Evolutionary conservation across 768 basidiomycete species (phyloP).

Genomic region (Kwoniella dendrophila): DNA sequence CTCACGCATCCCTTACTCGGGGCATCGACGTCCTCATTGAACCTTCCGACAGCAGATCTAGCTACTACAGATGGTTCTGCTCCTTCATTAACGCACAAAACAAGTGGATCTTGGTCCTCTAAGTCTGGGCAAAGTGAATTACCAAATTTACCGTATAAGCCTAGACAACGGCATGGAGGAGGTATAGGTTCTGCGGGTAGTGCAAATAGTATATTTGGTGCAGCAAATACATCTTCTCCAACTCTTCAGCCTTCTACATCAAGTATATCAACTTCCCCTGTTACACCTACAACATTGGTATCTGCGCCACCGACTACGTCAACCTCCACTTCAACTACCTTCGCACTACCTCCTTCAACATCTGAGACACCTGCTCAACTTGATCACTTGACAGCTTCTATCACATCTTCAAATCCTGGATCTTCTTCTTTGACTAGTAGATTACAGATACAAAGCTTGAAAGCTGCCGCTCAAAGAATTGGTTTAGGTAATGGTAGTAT

Average conservation of each 20-base stretch:
- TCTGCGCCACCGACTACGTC: constrained; percentile 38
- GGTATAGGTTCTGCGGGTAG: constrained; percentile 31
- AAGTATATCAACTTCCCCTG: constrained; percentile 15
- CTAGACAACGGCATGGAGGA: constrained; percentile 44
- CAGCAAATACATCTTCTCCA: constrained; percentile 11
- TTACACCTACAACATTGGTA: constrained; percentile 27
- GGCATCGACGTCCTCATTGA: constrained; percentile 41
- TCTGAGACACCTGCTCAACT: constrained; percentile 23
- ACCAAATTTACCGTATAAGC: constrained; percentile 46
- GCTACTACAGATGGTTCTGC: constrained; percentile 2
- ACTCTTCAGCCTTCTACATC: constrained; percentile 11
- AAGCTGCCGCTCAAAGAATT: constrained; percentile 54
- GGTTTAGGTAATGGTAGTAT: constrained; percentile 53
- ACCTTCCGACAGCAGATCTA: constrained; percentile 14
- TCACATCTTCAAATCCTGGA: neutral
- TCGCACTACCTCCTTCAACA: constrained; percentile 38
- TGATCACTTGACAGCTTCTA: constrained; percentile 3
- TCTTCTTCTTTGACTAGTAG: constrained; percentile 38
- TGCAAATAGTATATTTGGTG: constrained; percentile 18
- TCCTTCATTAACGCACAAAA: constrained; percentile 4
- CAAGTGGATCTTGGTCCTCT: constrained; percentile 15
- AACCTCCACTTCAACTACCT: constrained; percentile 46
- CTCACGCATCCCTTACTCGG: constrained; percentile 48
- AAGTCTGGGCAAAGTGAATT: constrained; percentile 8
- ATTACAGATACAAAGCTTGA: constrained; percentile 54